phyloP scores from a whole-genome alignment of 352 stramenopile species.

The Halophytophthora polymorphica region DNA sequence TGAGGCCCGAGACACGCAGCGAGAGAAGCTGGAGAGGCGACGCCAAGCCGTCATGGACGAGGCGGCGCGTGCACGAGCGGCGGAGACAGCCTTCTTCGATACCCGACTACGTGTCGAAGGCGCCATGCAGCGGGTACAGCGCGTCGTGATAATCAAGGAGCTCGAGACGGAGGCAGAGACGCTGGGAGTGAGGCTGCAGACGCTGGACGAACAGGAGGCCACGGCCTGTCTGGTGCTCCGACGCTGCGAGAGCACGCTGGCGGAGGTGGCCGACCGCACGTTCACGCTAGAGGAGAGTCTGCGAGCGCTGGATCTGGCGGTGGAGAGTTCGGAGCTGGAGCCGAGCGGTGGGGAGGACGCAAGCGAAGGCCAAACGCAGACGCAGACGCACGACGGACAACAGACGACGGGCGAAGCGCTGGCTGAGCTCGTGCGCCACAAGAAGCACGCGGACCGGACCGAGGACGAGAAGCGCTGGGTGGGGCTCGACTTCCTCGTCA shows the following conservation, averaged over 20 bases:
- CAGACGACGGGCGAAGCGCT: conserved; percentile 10
- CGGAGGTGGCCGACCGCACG: conserved; percentile 35
- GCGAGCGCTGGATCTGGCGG: conserved; percentile 21
- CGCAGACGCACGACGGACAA: background rate
- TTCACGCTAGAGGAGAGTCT: conserved; percentile 39
- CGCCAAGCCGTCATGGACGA: conserved; percentile 35
- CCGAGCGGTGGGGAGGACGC: background rate
- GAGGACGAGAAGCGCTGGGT: conserved; percentile 71
- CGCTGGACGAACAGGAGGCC: conserved; percentile 25
- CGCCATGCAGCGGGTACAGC: conserved; percentile 47
- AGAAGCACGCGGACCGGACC: conserved; percentile 41
- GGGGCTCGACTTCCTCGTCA: conserved; percentile 51
- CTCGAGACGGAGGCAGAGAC: conserved; percentile 24
- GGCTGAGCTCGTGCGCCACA: conserved; percentile 42
- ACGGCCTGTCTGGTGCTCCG: conserved; percentile 11
- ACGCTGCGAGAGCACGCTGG: conserved; percentile 22
- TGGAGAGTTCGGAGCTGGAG: conserved; percentile 7
- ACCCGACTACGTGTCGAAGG: conserved; percentile 53
- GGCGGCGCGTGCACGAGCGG: conserved; percentile 22
- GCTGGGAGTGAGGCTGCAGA: conserved; percentile 20
- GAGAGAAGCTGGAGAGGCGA: conserved; percentile 26
- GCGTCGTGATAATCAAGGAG: conserved; percentile 41
- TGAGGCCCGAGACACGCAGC: conserved; percentile 20
- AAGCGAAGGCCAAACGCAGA: background rate
- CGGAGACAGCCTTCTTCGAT: conserved; percentile 58